Conservation (phyloP, 2,329 filamentous ascomycete genomes). For the Triangularia verruculosa region DNA sequence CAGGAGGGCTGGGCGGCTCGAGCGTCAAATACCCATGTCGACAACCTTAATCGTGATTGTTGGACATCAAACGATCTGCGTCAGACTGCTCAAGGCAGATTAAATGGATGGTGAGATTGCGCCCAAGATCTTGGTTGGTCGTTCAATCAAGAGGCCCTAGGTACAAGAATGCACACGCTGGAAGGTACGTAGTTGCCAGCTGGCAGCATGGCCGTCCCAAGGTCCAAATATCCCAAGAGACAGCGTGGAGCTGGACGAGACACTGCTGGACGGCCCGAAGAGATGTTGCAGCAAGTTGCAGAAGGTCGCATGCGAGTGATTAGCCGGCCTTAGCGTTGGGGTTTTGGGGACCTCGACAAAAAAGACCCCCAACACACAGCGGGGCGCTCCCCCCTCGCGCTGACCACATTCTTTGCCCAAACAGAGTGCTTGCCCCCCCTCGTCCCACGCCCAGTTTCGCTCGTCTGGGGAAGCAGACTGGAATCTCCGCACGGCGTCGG, state of each 20-base stretch:
- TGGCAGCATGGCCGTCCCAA: background rate
- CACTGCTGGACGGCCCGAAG: background rate
- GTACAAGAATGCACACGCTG: no score
- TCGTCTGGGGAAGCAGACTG: background rate
- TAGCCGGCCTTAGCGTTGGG: conserved; percentile 4
- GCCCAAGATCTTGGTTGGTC: conserved; percentile 4
- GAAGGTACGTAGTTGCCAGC: background rate
- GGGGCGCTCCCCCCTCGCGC: background rate
- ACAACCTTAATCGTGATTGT: background rate
- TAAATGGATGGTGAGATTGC: background rate
- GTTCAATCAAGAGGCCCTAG: no score
- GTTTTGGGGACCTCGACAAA: background rate
- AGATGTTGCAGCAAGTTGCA: conserved; percentile 4
- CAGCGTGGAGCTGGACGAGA: background rate
- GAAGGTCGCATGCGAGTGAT: conserved; percentile 4
- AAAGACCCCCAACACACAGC: background rate
- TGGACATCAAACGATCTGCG: no score
- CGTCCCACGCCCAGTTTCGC: conserved; percentile 1
- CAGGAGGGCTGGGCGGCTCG: conserved; percentile 6
- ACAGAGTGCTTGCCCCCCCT: background rate
- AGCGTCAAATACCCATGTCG: conserved; percentile 3
- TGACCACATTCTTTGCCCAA: conserved; percentile 8
- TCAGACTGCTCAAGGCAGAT: background rate
- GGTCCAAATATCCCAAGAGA: background rate
- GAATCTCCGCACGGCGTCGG: conserved; percentile 6